Evolutionary conservation across 1,139 yeast species (phyloP), one percentile per base, ranked within the genome.

Genomic region (Candida frijolesensis): DNA sequence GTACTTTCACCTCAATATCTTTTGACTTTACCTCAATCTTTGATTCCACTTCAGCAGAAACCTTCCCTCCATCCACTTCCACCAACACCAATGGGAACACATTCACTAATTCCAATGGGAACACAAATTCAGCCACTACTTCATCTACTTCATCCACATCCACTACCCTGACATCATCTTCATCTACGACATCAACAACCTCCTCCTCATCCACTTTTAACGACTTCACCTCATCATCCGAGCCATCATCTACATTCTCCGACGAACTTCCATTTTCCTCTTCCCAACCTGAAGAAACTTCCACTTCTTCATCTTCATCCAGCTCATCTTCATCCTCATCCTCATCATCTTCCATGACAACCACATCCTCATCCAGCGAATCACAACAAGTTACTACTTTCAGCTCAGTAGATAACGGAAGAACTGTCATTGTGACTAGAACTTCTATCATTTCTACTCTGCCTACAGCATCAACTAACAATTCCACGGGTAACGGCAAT

Each of bases 391-490:
- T 60, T 8, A 69, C 75, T 15, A 70, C 76, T 1, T 63, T 60
- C 51, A 60, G 63, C 10, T 70, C 78, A 2, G 72, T 67, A 1
- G 67, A 66, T 47, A 65, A 67, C 49, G 80, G 80, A 9, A 61
- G 51, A 30, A 74, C 79, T 1, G 65, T 76, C 1, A 56, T 74
- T 15, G 76, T 76, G 15, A 75, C 80, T 14, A 62, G 63, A 48
- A 75, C 80, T 1, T 64, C 77, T 9, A 44, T 70, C 12, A 61
- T 70, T 10, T 52, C 67, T 44, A 49, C 66, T 9, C 57, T 61
- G n/a, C 68, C 78, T 5, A 63, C 72, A 22, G 66, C 74, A 2
- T 70, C 42, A 8, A 34, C 19, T 3, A 51, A 62, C 16, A 56
- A 57, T 27, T 49, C 55, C 39, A 56, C 51, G 46, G 49, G 54